Evolutionary conservation across 2,329 filamentous ascomycete species (phyloP).

Genomic region (Alternaria incomplexa): DNA sequence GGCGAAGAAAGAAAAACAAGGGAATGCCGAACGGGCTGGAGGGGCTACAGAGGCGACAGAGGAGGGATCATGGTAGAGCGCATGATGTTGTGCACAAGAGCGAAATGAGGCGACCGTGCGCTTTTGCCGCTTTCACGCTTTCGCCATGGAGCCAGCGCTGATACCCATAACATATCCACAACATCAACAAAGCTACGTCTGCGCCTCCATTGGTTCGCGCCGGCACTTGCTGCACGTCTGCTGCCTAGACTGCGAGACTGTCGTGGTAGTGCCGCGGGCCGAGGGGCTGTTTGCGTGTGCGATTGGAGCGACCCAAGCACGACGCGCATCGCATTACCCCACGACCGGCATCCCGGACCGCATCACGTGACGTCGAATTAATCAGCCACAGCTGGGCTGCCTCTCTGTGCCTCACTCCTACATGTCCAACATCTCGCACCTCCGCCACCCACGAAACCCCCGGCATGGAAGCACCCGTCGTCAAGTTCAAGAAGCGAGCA

Average conservation of each 20-base stretch:
- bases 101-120: slow-evolving; percentile 18
- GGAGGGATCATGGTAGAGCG: slow-evolving; percentile 24
- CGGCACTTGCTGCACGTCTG: slow-evolving; percentile 14
- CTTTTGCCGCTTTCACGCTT: slow-evolving; percentile 12
- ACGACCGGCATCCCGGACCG: slow-evolving; percentile 9
- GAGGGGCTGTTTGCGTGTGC: slow-evolving; percentile 22
- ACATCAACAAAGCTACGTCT: slow-evolving; percentile 23
- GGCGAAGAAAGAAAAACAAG: slow-evolving; percentile 34
- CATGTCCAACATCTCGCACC: slow-evolving; percentile 2
- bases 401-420: slow-evolving; percentile 19
- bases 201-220: slow-evolving; percentile 13
- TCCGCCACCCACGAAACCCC: slow-evolving; percentile 16
- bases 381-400: slow-evolving; percentile 34
- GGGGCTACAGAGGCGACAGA: slow-evolving; percentile 23
- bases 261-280: slow-evolving; percentile 19
- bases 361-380: slow-evolving; percentile 21
- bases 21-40: slow-evolving; percentile 33
- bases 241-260: slow-evolving; percentile 17
- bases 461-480: slow-evolving; percentile 57
- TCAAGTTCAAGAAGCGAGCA: slow-evolving; percentile 85
- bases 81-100: slow-evolving; percentile 38
- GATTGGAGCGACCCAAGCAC: slow-evolving; percentile 20
- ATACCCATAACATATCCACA: slow-evolving; percentile 6
- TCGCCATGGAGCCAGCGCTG: slow-evolving; percentile 6
- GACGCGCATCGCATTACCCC: slow-evolving; percentile 11